Evolutionary conservation across 2,329 filamentous ascomycete genomes (phyloP).

Genomic region (Clarireedia paspali): DNA sequence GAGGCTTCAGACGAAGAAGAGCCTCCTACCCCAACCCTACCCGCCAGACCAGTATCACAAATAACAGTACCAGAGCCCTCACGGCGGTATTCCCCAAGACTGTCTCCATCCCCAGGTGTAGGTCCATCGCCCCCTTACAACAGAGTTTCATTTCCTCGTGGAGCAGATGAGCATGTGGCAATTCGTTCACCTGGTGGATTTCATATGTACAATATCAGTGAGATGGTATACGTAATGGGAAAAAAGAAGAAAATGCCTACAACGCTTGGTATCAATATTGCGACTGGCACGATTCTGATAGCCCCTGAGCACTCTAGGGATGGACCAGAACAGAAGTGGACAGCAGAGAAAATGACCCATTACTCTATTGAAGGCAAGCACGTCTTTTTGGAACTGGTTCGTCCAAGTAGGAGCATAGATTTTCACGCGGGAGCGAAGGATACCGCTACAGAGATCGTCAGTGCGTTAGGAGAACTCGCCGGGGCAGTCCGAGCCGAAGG

Average conservation of each 20-base stretch:
- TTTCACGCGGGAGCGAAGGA: conserved; percentile 97
- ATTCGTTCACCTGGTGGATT: conserved; percentile 66
- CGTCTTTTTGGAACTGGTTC: conserved; percentile 87
- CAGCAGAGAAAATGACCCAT: conserved; percentile 89
- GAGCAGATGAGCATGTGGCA: conserved; percentile 38
- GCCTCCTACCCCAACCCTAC: conserved; percentile 51
- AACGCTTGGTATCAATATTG: conserved; percentile 88
- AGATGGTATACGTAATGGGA: conserved; percentile 90
- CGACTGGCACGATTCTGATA: conserved; percentile 82
- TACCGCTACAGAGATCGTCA: conserved; percentile 88
- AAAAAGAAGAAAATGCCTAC: conserved; percentile 98
- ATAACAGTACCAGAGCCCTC: conserved; percentile 15
- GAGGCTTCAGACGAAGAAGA: conserved; percentile 63
- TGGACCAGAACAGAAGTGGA: conserved; percentile 85
- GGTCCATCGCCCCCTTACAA: conserved; percentile 47
- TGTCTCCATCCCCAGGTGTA: conserved; percentile 36
- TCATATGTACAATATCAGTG: conserved; percentile 93
- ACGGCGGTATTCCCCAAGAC: conserved; percentile 21
- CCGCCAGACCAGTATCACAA: conserved; percentile 44
- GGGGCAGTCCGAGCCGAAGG: conserved; percentile 79
- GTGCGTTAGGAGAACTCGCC: conserved; percentile 78
- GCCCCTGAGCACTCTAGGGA: conserved; percentile 78
- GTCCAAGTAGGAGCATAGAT: conserved; percentile 89
- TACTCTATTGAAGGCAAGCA: conserved; percentile 98
- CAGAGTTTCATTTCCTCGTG: conserved; percentile 33